Conservation (phyloP, 2,329 filamentous ascomycete species). For the Colletotrichum scovillei region DNA sequence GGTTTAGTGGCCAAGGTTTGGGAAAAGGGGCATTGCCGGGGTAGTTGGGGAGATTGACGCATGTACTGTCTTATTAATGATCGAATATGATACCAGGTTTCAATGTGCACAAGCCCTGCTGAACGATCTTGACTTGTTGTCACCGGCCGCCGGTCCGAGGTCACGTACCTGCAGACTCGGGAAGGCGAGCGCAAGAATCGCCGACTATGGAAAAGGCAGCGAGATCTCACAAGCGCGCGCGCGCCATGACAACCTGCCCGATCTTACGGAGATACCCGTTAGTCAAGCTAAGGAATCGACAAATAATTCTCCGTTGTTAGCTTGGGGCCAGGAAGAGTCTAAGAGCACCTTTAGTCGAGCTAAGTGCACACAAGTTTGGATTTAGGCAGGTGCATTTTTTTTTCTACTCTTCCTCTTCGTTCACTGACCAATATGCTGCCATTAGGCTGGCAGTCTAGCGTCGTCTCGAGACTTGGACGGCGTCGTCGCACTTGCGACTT, state of each 20-base stretch:
- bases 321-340: too few relatives aligned
- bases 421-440: neutral
- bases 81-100: slow-evolving; percentile 30
- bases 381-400: too few relatives aligned
- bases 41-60: neutral
- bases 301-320: too few relatives aligned
- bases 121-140: neutral
- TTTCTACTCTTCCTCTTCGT: too few relatives aligned
- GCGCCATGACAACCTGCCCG: neutral
- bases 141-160: neutral
- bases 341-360: too few relatives aligned
- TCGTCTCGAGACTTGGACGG: neutral
- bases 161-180: neutral
- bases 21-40: neutral
- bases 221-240: neutral
- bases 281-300: neutral
- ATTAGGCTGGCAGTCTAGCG: neutral
- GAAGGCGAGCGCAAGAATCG: neutral
- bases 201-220: neutral
- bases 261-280: neutral
- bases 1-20: neutral
- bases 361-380: too few relatives aligned
- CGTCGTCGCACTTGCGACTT: neutral
- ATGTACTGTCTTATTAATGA: slow-evolving; percentile 13
- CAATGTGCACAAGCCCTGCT: neutral